Conservation (phyloP, 768 basidiomycete genomes). For the Dioszegia aurantiaca region DNA sequence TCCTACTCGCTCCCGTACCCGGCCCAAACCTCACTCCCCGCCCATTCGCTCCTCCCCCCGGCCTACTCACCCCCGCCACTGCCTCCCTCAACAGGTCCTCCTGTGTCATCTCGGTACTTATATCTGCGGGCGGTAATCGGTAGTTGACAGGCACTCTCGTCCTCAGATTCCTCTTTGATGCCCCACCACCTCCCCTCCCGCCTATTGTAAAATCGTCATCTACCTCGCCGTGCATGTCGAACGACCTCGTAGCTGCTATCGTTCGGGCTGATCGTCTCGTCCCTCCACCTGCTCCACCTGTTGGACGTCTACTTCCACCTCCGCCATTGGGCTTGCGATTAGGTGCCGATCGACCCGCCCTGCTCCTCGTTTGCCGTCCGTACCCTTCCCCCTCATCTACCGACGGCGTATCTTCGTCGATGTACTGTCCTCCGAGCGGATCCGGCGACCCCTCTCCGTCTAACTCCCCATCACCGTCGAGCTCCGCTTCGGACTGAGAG, state of each 20-base stretch:
- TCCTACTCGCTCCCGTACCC: slow-evolving; percentile 1
- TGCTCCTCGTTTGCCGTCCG: not conserved
- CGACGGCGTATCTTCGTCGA: slow-evolving; percentile 16
- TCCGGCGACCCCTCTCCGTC: slow-evolving; percentile 26
- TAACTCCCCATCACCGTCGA: slow-evolving; percentile 3
- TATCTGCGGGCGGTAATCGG: slow-evolving; percentile 36
- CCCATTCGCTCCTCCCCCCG: slow-evolving; percentile 20
- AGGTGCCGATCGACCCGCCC: slow-evolving; percentile 15
- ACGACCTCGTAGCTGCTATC: not conserved
- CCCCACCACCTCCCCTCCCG: not conserved
- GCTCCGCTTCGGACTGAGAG: not conserved
- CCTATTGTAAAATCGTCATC: not conserved
- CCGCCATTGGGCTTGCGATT: too few relatives aligned
- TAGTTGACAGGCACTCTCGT: slow-evolving; percentile 31
- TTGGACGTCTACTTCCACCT: slow-evolving; percentile 11
- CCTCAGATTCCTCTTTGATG: slow-evolving; percentile 18
- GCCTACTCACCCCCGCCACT: slow-evolving; percentile 17
- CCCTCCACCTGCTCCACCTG: not conserved
- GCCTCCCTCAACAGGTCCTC: not conserved
- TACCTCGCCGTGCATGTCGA: not conserved
- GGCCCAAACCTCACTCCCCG: slow-evolving; percentile 23
- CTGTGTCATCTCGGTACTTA: slow-evolving; percentile 22
- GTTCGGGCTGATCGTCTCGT: slow-evolving; percentile 3
- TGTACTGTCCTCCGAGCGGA: slow-evolving; percentile 17
- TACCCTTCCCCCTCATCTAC: slow-evolving; percentile 15